phyloP scores from a whole-genome alignment of 2,329 filamentous ascomycete genomes.

The Xylariaceae sp. region DNA sequence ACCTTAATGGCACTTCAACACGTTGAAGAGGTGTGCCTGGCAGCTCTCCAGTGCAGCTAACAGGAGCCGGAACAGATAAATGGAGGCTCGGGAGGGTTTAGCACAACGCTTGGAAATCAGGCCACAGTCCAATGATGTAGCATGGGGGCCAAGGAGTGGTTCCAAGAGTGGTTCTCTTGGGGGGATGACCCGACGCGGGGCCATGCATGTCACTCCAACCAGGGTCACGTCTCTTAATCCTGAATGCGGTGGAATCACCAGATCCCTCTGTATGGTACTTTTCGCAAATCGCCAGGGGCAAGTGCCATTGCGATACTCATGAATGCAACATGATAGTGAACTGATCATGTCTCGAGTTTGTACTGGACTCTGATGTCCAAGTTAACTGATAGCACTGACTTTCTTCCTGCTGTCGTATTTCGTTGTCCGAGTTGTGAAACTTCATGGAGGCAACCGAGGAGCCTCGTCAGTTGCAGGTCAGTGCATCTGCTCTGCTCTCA shows the following conservation, averaged over 20 bases:
- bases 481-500: no score
- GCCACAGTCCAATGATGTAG: conserved; percentile 17
- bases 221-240: conserved; percentile 8
- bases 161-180: conserved; percentile 21
- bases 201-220: conserved; percentile 24
- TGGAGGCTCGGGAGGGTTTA: conserved; percentile 6
- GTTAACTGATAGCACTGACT: no score
- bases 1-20: conserved; percentile 20
- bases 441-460: no score
- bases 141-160: conserved; percentile 14
- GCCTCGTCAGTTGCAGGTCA: no score
- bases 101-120: conserved; percentile 17
- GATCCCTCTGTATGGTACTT: conserved; percentile 22
- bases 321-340: no score
- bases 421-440: no score
- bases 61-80: background rate
- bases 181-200: conserved; percentile 31
- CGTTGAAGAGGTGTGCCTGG: conserved; percentile 18
- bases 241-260: conserved; percentile 14
- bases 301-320: conserved; percentile 3
- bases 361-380: no score
- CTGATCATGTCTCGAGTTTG: no score
- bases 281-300: conserved; percentile 15
- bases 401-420: no score
- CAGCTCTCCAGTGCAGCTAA: conserved; percentile 15